Evolutionary conservation across 2,329 filamentous ascomycete species (phyloP).

Genomic region (Rasamsonia emersonii): DNA sequence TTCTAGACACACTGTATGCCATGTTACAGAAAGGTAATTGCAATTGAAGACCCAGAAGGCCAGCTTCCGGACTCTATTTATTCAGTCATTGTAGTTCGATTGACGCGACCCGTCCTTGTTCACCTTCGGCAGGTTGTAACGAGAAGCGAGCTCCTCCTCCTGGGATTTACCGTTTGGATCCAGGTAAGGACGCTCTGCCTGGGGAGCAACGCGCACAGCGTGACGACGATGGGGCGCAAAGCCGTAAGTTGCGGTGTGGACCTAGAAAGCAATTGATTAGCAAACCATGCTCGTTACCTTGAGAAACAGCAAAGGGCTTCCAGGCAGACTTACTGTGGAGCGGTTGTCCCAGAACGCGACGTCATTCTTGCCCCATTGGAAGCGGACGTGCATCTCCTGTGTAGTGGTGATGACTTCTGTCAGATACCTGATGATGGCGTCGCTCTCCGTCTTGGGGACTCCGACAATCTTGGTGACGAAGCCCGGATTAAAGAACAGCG

Average conservation of each 20-base stretch:
- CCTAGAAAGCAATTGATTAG: slow-evolving; percentile 24
- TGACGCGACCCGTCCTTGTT: slow-evolving; percentile 49
- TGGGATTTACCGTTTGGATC: slow-evolving; percentile 41
- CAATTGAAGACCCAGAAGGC: no score
- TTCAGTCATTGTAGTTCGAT: slow-evolving; percentile 50
- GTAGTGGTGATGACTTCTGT: slow-evolving; percentile 49
- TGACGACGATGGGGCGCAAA: slow-evolving; percentile 50
- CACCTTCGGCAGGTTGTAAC: slow-evolving; percentile 41
- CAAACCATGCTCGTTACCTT: neutral
- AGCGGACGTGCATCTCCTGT: slow-evolving; percentile 61
- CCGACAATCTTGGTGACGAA: slow-evolving; percentile 53
- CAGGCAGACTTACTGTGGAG: slow-evolving; percentile 34
- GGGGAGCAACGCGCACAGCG: slow-evolving; percentile 42
- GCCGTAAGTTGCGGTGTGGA: slow-evolving; percentile 48
- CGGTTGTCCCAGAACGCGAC: slow-evolving; percentile 64
- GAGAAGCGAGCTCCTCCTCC: slow-evolving; percentile 44
- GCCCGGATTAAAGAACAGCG: slow-evolving; percentile 51
- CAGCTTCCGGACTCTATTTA: neutral
- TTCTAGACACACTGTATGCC: no score
- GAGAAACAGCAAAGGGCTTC: neutral
- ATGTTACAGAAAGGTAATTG: no score
- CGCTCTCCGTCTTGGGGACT: slow-evolving; percentile 48
- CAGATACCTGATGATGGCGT: slow-evolving; percentile 44
- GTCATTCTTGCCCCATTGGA: slow-evolving; percentile 56
- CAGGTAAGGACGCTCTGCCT: slow-evolving; percentile 40